phyloP scores from a whole-genome alignment of 2,329 filamentous ascomycete genomes.

The Cucurbitaria berberidis region DNA sequence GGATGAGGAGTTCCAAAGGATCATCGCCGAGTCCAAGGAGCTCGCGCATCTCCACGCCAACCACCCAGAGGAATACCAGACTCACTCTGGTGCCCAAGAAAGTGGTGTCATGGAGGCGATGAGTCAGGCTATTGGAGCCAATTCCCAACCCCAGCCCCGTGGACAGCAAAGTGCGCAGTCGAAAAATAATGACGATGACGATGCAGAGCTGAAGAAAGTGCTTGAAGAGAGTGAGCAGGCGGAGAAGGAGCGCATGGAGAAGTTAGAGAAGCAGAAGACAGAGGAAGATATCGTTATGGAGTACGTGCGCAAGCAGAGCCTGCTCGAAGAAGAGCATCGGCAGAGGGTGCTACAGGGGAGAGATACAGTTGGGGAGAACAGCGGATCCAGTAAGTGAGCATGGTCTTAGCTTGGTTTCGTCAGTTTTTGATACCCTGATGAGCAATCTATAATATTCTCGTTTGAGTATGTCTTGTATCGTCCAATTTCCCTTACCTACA shows the following conservation, averaged over 20 bases:
- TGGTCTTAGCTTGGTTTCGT: neutral
- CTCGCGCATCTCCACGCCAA: conserved; percentile 34
- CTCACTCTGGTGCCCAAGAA: conserved; percentile 10
- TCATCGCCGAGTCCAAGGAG: conserved; percentile 45
- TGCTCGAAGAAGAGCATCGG: conserved; percentile 62
- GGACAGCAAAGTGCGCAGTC: neutral
- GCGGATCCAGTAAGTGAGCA: neutral
- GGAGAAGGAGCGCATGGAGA: conserved; percentile 50
- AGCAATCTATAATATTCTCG: no score
- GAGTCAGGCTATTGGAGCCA: conserved; percentile 10
- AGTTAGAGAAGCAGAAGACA: conserved; percentile 51
- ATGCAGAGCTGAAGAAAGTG: conserved; percentile 28
- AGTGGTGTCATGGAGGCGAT: conserved; percentile 13
- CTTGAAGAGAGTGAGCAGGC: conserved; percentile 36
- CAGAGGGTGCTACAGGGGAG: conserved; percentile 15
- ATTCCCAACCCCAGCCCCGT: neutral
- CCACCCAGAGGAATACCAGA: conserved; percentile 24
- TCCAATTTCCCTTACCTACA: no score
- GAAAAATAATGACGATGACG: neutral
- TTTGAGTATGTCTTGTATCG: no score
- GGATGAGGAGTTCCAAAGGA: conserved; percentile 45
- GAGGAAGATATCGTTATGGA: conserved; percentile 79
- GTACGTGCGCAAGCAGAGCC: conserved; percentile 77
- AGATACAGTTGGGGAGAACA: conserved; percentile 22
- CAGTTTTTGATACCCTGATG: no score